These are phyloP conservation scores for Schizothecium vesticola DNA, from an alignment of 495 filamentous ascomycete genomes.

Conservation along the genomic window DNA sequence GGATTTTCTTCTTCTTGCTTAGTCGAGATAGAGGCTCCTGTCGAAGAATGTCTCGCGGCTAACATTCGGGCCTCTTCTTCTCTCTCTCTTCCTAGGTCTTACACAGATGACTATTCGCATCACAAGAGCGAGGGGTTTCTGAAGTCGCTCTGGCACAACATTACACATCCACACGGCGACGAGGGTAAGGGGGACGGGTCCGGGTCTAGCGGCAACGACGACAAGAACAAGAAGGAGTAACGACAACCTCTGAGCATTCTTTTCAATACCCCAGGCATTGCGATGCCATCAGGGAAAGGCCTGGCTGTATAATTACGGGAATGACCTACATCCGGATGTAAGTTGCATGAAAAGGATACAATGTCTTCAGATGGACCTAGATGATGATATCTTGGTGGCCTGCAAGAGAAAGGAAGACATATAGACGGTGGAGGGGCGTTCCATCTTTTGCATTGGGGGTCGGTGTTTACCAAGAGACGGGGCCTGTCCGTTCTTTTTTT, in stretches of 20 bases:
- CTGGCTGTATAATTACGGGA: neutral
- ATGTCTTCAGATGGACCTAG: neutral
- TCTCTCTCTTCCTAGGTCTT: conserved; percentile 6
- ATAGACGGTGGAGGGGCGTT: conserved; percentile 2
- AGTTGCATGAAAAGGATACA: neutral
- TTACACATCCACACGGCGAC: conserved; percentile 3
- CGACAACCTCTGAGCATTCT: neutral
- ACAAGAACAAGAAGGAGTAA: conserved; percentile 4
- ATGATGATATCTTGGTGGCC: neutral
- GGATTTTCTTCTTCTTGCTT: neutral
- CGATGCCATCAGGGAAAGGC: neutral
- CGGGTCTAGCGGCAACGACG: neutral
- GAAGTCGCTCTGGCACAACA: conserved; percentile 11
- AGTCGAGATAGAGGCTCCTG: neutral
- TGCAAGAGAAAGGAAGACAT: neutral
- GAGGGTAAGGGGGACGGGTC: neutral
- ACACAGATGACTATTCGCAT: neutral
- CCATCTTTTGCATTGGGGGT: conserved; percentile 5
- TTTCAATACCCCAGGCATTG: neutral
- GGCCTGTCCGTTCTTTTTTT: conserved; percentile 1
- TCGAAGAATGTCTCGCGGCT: neutral
- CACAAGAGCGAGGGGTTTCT: conserved; percentile 9
- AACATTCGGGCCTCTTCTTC: neutral
- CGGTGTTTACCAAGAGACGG: conserved; percentile 4
- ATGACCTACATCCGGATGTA: neutral